Percentiles rank a stretch among this genome's conserved stretches.
phyloP scores from a whole-genome alignment of 805 yeast species.

The Naumovozyma baii region DNA sequence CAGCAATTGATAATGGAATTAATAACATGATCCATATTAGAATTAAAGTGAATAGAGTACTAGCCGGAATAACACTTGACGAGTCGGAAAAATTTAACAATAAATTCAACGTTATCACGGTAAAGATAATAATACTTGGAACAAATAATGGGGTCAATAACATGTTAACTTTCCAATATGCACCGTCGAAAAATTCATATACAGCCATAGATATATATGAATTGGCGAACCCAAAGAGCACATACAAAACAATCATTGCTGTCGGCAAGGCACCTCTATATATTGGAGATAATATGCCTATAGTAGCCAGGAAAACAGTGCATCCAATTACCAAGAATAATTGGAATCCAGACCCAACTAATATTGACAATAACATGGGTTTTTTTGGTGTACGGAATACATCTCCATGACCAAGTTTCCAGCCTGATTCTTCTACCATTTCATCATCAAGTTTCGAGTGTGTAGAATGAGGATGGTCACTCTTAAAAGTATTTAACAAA shows the following conservation, averaged over 20 bases:
- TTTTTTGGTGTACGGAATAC: slow-evolving; percentile 77
- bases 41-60: slow-evolving; percentile 75
- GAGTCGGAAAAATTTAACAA: slow-evolving; percentile 68
- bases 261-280: slow-evolving; percentile 91
- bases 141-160: slow-evolving; percentile 72
- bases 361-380: slow-evolving; percentile 61
- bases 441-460: slow-evolving; percentile 81
- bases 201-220: slow-evolving; percentile 79
- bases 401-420: slow-evolving; percentile 95
- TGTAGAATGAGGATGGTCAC: slow-evolving; percentile 80
- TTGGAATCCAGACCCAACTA: slow-evolving; percentile 85
- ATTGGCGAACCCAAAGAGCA: slow-evolving; percentile 70
- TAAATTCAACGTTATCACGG: slow-evolving; percentile 66
- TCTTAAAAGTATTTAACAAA: slow-evolving; percentile 66
- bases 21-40: slow-evolving; percentile 79
- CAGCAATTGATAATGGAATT: slow-evolving; percentile 75
- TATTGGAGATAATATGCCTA: slow-evolving; percentile 87
- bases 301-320: slow-evolving; percentile 70
- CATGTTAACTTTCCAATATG: slow-evolving; percentile 81
- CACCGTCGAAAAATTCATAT: slow-evolving; percentile 87
- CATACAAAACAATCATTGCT: slow-evolving; percentile 75
- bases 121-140: slow-evolving; percentile 61
- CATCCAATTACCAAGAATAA: slow-evolving; percentile 63
- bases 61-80: slow-evolving; percentile 90
- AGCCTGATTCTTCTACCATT: slow-evolving; percentile 86